phyloP scores from a whole-genome alignment of 495 filamentous ascomycete species.

The Aspergillus diversus region DNA sequence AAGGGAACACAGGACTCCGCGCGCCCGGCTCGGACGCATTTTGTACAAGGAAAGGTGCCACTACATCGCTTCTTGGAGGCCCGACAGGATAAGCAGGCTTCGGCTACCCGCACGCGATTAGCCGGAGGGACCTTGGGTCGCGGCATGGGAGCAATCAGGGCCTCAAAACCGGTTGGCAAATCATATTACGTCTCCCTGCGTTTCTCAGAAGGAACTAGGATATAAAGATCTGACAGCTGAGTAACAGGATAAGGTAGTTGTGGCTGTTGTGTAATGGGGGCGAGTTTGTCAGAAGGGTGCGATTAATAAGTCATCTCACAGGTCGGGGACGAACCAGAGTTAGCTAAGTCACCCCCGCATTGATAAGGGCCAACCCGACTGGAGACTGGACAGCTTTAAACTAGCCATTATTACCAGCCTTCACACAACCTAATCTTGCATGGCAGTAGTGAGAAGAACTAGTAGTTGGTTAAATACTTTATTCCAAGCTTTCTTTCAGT shows the following conservation, averaged over 20 bases:
- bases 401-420: no score
- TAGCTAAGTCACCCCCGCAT: slow-evolving; percentile 1
- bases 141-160: slow-evolving; percentile 30
- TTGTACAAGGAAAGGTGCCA: slow-evolving; percentile 43
- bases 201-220: neutral
- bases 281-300: neutral
- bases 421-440: no score
- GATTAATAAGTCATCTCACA: neutral
- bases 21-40: slow-evolving; percentile 38
- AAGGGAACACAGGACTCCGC: slow-evolving; percentile 38
- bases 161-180: neutral
- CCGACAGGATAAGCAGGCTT: slow-evolving; percentile 42
- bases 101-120: slow-evolving; percentile 40
- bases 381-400: no score
- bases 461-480: no score
- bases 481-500: no score
- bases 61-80: slow-evolving; percentile 47
- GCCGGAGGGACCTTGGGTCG: slow-evolving; percentile 43
- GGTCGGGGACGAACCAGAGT: neutral
- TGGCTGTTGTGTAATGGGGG: neutral
- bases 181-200: neutral
- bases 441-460: no score
- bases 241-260: neutral
- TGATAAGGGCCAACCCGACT: slow-evolving; percentile 6
- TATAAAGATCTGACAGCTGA: neutral